phyloP scores from a whole-genome alignment of 768 basidiomycete species.

The Lepiota brunneoincarnata region DNA sequence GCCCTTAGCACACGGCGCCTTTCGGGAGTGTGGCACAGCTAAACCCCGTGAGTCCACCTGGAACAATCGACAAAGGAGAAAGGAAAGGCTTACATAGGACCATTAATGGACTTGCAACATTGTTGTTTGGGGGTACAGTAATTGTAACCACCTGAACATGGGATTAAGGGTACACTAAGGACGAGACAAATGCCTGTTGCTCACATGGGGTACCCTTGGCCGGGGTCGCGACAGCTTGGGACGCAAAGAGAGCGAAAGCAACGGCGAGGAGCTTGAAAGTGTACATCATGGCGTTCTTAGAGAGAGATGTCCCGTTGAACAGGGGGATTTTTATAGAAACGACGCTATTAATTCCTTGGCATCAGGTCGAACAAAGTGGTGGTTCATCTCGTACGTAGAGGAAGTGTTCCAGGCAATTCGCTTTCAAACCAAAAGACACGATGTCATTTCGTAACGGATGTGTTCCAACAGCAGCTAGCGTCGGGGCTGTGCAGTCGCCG shows the following conservation, averaged over 20 bases:
- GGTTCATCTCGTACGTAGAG: no score
- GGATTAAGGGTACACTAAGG: no score
- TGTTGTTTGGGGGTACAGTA: background rate
- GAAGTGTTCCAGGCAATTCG: no score
- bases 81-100: background rate
- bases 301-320: no score
- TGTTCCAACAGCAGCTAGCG: no score
- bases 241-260: background rate
- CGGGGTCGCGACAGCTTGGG: background rate
- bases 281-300: background rate
- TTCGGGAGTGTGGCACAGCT: slow-evolving; percentile 1
- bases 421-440: no score
- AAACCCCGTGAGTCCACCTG: background rate
- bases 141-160: background rate
- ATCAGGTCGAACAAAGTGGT: no score
- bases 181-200: background rate
- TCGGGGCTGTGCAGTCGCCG: no score
- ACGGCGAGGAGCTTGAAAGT: background rate
- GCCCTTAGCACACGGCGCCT: background rate
- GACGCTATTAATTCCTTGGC: no score
- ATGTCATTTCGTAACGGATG: no score
- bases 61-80: background rate
- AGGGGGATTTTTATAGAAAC: no score
- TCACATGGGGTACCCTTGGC: background rate
- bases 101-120: slow-evolving; percentile 1